Conservation (phyloP, 176 grass and related monocot genomes). For the Luzula sylvatica region DNA sequence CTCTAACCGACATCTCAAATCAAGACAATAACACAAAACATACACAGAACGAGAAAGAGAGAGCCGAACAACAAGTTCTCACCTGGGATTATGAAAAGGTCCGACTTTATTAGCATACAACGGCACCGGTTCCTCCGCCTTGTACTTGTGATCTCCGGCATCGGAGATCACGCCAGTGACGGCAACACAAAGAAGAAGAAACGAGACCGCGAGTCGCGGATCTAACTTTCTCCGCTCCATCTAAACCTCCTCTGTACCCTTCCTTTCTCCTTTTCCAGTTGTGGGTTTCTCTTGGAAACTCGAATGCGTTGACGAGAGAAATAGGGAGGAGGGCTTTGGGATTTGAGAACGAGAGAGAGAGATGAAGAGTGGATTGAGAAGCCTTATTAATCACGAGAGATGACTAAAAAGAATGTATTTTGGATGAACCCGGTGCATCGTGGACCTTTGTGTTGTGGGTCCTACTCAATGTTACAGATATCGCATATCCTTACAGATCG, state of each 20-base stretch:
- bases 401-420: too few species aligned
- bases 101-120: constrained; percentile 95
- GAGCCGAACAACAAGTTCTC: constrained; percentile 9
- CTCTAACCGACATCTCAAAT: background rate
- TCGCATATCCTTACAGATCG: too few species aligned
- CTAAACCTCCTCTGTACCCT: background rate
- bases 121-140: constrained; percentile 54
- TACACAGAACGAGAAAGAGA: background rate
- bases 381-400: background rate
- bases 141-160: constrained; percentile 82
- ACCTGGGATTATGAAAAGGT: constrained; percentile 97
- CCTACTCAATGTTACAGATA: too few species aligned
- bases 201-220: constrained; percentile 23
- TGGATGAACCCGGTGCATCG: too few species aligned
- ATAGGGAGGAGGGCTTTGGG: background rate
- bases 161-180: constrained; percentile 47
- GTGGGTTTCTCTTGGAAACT: background rate
- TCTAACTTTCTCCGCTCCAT: constrained; percentile 39
- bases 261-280: constrained; percentile 5
- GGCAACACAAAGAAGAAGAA: constrained; percentile 38
- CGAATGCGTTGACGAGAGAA: constrained; percentile 36
- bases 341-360: constrained; percentile 1
- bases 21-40: too few species aligned
- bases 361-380: background rate
- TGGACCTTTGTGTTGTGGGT: too few species aligned